Evolutionary conservation across 164 flowering plant genomes (phyloP).

Genomic region (Houttuynia cordata): DNA sequence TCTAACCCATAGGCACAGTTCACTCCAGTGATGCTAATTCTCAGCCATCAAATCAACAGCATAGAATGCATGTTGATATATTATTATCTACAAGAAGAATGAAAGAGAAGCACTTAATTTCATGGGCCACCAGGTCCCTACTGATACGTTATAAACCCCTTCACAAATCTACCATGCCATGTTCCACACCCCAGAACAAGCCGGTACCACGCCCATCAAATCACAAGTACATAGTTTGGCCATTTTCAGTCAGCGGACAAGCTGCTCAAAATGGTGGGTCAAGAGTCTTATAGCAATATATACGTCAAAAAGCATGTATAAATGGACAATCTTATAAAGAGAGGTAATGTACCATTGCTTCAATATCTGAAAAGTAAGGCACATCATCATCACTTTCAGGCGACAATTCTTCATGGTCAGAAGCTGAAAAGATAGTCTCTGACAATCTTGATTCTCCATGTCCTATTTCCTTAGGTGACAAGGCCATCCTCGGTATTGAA

Average conservation of each 20-base stretch:
- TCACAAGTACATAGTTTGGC: no score
- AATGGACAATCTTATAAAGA: neutral
- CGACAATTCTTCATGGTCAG: conserved; percentile 36
- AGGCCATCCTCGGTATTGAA: neutral
- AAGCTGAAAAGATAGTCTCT: conserved; percentile 2
- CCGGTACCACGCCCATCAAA: neutral
- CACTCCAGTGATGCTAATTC: no score
- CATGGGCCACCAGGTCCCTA: no score
- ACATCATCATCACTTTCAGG: conserved; percentile 54
- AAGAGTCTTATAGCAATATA: neutral
- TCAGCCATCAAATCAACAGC: no score
- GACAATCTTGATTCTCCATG: no score
- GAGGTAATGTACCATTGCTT: conserved; percentile 57
- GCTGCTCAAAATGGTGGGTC: no score
- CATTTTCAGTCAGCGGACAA: no score
- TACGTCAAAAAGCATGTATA: neutral
- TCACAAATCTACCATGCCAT: neutral
- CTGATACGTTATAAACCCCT: no score
- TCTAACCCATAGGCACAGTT: no score
- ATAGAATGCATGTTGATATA: no score
- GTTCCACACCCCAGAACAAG: neutral
- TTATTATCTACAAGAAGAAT: no score
- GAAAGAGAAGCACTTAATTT: no score
- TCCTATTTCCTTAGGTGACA: neutral
- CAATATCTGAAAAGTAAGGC: conserved; percentile 78